Evolutionary conservation across 305 asterid genomes (phyloP).

Genomic region (Fraxinus latifolia): DNA sequence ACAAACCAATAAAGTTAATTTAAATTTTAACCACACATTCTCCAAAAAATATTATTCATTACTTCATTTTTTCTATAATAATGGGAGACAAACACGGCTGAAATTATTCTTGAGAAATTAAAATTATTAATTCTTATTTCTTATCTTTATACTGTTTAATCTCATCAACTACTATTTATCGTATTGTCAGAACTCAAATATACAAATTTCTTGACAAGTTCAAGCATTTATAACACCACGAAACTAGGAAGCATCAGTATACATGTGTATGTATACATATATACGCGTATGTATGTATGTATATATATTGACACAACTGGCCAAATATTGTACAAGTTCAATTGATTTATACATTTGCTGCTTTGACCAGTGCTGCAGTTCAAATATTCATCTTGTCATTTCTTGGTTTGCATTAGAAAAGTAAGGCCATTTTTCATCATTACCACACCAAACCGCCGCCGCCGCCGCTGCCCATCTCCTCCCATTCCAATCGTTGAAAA

Average conservation of each 20-base stretch:
- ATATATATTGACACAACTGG: constrained; percentile 22
- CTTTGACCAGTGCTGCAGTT: constrained; percentile 34
- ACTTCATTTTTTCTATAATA: too few species aligned
- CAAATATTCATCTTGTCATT: constrained; percentile 22
- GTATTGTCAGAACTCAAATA: background rate
- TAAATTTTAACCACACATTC: too few species aligned
- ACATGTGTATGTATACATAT: background rate
- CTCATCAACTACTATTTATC: background rate
- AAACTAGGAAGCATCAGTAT: constrained; percentile 11
- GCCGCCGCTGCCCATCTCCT: constrained; percentile 6
- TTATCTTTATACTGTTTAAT: too few species aligned
- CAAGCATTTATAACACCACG: constrained; percentile 36
- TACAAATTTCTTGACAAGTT: constrained; percentile 37
- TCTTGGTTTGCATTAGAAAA: background rate
- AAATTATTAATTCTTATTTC: too few species aligned
- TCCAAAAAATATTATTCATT: too few species aligned
- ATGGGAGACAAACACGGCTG: too few species aligned
- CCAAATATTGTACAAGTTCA: constrained; percentile 1
- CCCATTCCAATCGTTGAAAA: background rate
- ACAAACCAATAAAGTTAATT: too few species aligned
- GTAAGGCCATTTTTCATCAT: constrained; percentile 12
- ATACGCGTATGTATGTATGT: too few species aligned
- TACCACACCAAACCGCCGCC: background rate
- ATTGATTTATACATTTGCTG: constrained; percentile 22
- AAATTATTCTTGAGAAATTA: background rate